Evolutionary conservation across 2,329 filamentous ascomycete genomes (phyloP), one percentile per base, ranked within the genome.

Genomic region (Colletotrichum sp.): DNA sequence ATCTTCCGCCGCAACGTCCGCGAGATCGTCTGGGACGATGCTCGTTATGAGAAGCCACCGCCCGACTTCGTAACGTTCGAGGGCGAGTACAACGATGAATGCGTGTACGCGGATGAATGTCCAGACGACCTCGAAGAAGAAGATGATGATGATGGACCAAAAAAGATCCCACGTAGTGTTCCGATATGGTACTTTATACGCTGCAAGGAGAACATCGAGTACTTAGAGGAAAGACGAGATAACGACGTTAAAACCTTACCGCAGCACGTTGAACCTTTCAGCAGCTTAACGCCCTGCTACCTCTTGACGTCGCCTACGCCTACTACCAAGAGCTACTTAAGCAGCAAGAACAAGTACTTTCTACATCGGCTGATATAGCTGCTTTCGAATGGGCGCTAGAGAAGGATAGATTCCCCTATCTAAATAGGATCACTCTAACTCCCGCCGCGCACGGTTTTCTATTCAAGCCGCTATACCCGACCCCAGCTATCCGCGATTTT

Each of bases 1-100:
- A 72, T 55, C 1, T 84, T 84, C 66, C 82, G 82, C 6, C 62
- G 77, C 0, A 49, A 75, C 2, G 79, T 88, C 11, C 76, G 66
- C 5, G 86, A 88, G 71, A 82, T 88, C 7, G 81, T 89, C 44
- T 87, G 83, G 83, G 83, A 87, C 34, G 84, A 86, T 69, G 79
- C 79, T 9, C 73, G 72, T 25, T 72, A 44, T 44, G 69, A 71
- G 30, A 55, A 36, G 36, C 44, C 69, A 9, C 61, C 55, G 27
- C 55, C 55, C 16, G 22, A 25, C 44, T 29, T 34, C 44, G 9
- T 36, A 0, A 67, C 19, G 36, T 62, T 44, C 57, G 7, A 22
- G 44, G n/a, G 15, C 34, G 36, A 36, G 29, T 25, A 55, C 44
- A 7, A 73, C 22, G 55, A 39, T 3, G 62, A 71, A 16, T 49